Evolutionary conservation across 495 filamentous ascomycete genomes (phyloP).

Genomic region (Aspergillus diversus): DNA sequence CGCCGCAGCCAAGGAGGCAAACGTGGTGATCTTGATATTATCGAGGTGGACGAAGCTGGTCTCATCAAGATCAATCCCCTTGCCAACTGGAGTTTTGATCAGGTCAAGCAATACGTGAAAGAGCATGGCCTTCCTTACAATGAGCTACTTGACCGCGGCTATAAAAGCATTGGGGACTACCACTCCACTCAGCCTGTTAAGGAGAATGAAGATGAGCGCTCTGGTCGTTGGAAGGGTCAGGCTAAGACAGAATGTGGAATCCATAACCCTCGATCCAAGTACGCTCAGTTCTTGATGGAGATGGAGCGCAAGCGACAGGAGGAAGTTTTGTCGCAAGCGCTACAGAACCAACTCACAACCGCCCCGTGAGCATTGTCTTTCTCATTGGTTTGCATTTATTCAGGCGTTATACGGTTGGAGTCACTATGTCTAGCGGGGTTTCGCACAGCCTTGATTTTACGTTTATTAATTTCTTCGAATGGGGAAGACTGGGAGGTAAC

Average conservation of each 20-base stretch:
- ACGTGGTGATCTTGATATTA: conserved; percentile 82
- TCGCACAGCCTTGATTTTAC: conserved; percentile 23
- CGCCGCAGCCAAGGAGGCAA: conserved; percentile 91
- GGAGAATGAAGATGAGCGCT: conserved; percentile 93
- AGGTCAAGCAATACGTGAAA: conserved; percentile 85
- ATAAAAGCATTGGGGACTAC: conserved; percentile 98
- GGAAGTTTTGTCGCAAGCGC: conserved; percentile 53
- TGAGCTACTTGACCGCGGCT: conserved; percentile 82
- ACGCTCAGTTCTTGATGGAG: conserved; percentile 79
- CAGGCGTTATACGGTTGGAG: conserved; percentile 26
- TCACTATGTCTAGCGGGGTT: conserved; percentile 26
- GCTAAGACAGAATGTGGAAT: conserved; percentile 97
- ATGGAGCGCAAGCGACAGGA: conserved; percentile 74
- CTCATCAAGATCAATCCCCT: conserved; percentile 99
- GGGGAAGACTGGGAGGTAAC: conserved; percentile 17
- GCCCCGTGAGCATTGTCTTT: conserved; percentile 30
- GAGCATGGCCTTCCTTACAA: conserved; percentile 93
- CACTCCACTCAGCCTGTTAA: conserved; percentile 91
- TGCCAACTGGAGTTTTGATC: conserved; percentile 90
- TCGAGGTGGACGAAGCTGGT: conserved; percentile 91
- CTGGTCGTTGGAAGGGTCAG: conserved; percentile 94
- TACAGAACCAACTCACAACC: conserved; percentile 41
- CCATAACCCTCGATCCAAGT: conserved; percentile 93
- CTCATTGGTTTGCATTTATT: conserved; percentile 24
- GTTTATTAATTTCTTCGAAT: conserved; percentile 11